Evolutionary conservation across 331 rosid species (phyloP), one percentile per base, ranked within the genome.

Genomic region (Pyracantha coccinea): DNA sequence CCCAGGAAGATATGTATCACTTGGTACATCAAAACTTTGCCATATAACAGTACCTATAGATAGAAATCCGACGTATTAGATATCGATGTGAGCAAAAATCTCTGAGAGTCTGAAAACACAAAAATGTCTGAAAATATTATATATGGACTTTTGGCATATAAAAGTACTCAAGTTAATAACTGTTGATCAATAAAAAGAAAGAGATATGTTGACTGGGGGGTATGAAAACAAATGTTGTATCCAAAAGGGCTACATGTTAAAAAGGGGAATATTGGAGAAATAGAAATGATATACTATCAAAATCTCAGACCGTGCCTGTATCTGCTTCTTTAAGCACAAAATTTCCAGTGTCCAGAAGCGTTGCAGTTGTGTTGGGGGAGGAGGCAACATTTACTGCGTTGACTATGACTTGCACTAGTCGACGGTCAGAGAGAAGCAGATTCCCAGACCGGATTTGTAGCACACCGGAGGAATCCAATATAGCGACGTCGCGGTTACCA

Each of bases 1-100:
- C 35, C 79, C 79, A 19, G 79, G 66, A 53, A 75, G 79, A 29
- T 20, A 66, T 47, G 79, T 66, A 11, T 75, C 66, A 3, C 65
- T 52, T 21, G 73, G 79, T 6, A 21, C 23, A 53, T 66, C 73
- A 25, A 75, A 75, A 12, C 79, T 75, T 33, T 66, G 55, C 79
- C 73, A 75, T 75, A 55, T 31, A 12, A 52, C 4, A 24, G 2
- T 31, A 33, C 67, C 76, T 72, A 66, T 20, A 14, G 8, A 52
- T 52, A 4, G 8, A 57, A 11, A 27, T 63, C 68, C 21, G 14
- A 63, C 2, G 24, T 16, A 17, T 17, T 60, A 27, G 13, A 13
- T 60, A 25, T 25, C 65, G 11, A 29, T 17, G 68, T 4, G 4
- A 63, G 8, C 0, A 28, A 0, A 16, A 29, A 28, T 25, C 25